These are phyloP conservation scores for Gaeumannomyces sp. DNA, from an alignment of 2,329 filamentous ascomycete genomes.

Conservation along the genomic window DNA sequence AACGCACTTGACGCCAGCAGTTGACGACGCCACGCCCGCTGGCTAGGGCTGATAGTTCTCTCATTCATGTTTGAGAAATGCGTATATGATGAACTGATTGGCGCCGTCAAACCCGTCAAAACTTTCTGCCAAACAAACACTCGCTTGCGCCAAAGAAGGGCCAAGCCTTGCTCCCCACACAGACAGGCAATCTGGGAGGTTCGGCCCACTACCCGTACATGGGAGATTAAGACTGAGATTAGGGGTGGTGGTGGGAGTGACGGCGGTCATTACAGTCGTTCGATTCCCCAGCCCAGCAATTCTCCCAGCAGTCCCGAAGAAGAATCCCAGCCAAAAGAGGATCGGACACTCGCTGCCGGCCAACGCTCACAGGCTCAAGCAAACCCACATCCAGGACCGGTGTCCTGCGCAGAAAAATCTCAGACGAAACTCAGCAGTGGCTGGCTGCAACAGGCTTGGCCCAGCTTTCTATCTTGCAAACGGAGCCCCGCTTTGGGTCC, in stretches of 20 bases:
- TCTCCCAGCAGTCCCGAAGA: too few species aligned
- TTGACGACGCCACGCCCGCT: too few species aligned
- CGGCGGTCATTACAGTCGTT: too few species aligned
- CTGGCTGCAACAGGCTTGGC: background rate
- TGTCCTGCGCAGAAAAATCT: background rate
- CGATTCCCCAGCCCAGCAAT: too few species aligned
- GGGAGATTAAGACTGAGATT: too few species aligned
- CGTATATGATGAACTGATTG: background rate
- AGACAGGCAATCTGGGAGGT: background rate
- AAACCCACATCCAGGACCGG: background rate
- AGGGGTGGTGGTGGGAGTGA: too few species aligned
- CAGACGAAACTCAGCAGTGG: background rate
- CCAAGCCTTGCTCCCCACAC: background rate
- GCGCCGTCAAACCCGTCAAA: background rate
- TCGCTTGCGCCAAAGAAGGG: too few species aligned
- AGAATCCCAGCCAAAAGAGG: too few species aligned
- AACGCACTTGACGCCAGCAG: too few species aligned
- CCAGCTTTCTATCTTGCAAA: background rate
- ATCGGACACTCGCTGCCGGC: too few species aligned
- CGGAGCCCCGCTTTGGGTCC: background rate
- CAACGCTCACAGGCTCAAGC: background rate
- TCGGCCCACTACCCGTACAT: too few species aligned
- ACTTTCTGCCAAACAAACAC: background rate
- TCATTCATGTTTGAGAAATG: background rate
- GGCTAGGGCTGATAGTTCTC: background rate